Percentiles rank a stretch among this genome's conserved stretches.
phyloP scores from a whole-genome alignment of 1,284 basidiomycete species.

The Rhodotorula sp. region DNA sequence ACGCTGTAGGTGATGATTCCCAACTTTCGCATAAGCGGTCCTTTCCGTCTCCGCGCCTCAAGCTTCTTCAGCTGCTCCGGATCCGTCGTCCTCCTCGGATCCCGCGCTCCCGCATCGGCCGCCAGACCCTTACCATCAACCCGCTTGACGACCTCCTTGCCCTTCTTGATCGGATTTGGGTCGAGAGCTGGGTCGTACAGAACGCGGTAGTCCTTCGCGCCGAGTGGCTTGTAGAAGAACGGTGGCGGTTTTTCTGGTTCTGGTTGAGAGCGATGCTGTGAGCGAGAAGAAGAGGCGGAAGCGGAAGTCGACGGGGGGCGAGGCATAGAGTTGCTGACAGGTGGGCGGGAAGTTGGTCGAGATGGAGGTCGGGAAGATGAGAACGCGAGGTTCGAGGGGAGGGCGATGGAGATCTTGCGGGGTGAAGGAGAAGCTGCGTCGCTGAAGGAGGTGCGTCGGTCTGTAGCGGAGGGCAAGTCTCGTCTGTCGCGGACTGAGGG shows the following conservation, averaged over 20 bases:
- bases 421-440: background rate
- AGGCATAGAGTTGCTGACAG: too few relatives aligned
- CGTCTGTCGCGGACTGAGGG: too few relatives aligned
- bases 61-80: background rate
- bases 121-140: constrained; percentile 40
- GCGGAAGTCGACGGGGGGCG: background rate
- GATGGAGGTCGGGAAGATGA: background rate
- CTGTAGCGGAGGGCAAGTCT: background rate
- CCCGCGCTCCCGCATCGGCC: background rate
- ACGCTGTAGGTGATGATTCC: constrained; percentile 16
- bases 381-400: background rate
- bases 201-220: constrained; percentile 58
- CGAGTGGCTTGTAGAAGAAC: constrained; percentile 53
- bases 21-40: background rate
- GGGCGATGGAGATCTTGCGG: background rate
- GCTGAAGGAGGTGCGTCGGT: background rate
- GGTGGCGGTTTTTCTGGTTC: constrained; percentile 8
- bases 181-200: constrained; percentile 63
- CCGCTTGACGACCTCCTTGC: constrained; percentile 39
- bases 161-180: constrained; percentile 55
- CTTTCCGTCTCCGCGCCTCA: background rate
- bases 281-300: background rate
- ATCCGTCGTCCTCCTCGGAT: constrained; percentile 16
- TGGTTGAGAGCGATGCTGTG: background rate
- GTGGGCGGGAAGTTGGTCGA: background rate